These are phyloP conservation scores for Pichia cactophila DNA, from an alignment of 1,139 yeast genomes.

Conservation along the genomic window DNA sequence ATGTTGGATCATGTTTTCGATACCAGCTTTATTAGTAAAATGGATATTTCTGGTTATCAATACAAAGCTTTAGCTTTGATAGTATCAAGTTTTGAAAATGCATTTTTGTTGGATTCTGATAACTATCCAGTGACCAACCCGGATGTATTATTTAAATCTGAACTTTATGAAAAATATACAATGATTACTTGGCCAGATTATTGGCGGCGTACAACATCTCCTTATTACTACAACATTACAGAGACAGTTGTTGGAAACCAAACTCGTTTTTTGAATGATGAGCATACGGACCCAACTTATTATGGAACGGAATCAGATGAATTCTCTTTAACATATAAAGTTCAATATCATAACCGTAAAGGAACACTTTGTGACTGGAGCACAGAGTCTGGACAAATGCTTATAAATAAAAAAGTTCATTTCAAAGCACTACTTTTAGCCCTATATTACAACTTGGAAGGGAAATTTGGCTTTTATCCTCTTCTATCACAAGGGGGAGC, in stretches of 20 bases:
- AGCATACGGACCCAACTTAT: constrained; percentile 22
- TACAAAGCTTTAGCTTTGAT: constrained; percentile 47
- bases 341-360: constrained; percentile 42
- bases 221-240: constrained; percentile 47
- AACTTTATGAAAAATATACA: constrained; percentile 20
- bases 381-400: constrained; percentile 54
- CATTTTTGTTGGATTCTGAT: constrained; percentile 45
- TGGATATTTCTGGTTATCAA: constrained; percentile 44
- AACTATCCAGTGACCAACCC: constrained; percentile 43
- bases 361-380: constrained; percentile 55
- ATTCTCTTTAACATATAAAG: constrained; percentile 7
- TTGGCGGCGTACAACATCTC: constrained; percentile 57
- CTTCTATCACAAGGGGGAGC: constrained; percentile 50
- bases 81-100: constrained; percentile 43
- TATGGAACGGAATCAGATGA: constrained; percentile 2
- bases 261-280: constrained; percentile 23
- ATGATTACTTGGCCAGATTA: constrained; percentile 57
- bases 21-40: constrained; percentile 22
- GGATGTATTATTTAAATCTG: constrained; percentile 33
- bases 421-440: constrained; percentile 43
- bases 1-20: constrained; percentile 33
- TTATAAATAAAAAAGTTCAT: constrained; percentile 46
- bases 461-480: constrained; percentile 47
- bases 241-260: constrained; percentile 25
- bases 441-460: constrained; percentile 48